phyloP scores from a whole-genome alignment of 2,329 filamentous ascomycete species.

The Phyllosticta paracitricarpa region DNA sequence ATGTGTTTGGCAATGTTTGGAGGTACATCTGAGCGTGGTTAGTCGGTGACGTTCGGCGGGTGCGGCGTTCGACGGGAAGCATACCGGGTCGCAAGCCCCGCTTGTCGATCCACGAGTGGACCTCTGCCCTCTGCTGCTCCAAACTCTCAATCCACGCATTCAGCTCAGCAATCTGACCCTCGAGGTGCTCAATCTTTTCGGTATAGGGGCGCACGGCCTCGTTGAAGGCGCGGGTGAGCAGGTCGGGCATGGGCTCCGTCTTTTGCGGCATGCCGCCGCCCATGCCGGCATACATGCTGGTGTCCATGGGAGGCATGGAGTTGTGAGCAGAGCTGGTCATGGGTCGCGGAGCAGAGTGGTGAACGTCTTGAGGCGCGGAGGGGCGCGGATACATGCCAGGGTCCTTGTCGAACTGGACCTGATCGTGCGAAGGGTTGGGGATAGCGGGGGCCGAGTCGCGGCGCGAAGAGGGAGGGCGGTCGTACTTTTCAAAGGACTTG shows the following conservation, averaged over 20 bases:
- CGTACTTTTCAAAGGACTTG: constrained; percentile 30
- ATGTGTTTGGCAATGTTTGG: constrained; percentile 43
- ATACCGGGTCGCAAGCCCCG: constrained; percentile 42
- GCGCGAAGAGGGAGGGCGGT: constrained; percentile 30
- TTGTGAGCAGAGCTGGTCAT: constrained; percentile 12
- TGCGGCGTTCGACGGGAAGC: constrained; percentile 12
- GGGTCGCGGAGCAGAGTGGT: constrained; percentile 13
- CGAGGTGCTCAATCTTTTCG: constrained; percentile 43
- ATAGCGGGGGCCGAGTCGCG: constrained; percentile 20
- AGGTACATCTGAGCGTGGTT: constrained; percentile 35
- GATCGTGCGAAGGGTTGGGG: constrained; percentile 17
- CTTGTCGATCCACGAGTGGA: constrained; percentile 48
- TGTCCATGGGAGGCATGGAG: constrained; percentile 17
- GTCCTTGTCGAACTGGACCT: constrained; percentile 19
- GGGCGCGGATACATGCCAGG: constrained; percentile 36
- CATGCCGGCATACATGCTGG: constrained; percentile 11
- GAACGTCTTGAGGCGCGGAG: constrained; percentile 31
- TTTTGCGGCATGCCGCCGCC: constrained; percentile 14
- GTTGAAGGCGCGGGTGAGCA: constrained; percentile 43
- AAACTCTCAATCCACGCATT: constrained; percentile 41
- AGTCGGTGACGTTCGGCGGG: constrained; percentile 11
- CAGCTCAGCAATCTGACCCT: constrained; percentile 41
- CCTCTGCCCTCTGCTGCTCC: constrained; percentile 41
- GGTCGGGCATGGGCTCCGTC: constrained; percentile 38
- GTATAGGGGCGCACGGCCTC: constrained; percentile 42